A percentile compares a stretch with the other conserved stretches of the same genome.
Evolutionary conservation across 768 basidiomycete genomes (phyloP).

Genomic region (Kwoniella shandongensis): DNA sequence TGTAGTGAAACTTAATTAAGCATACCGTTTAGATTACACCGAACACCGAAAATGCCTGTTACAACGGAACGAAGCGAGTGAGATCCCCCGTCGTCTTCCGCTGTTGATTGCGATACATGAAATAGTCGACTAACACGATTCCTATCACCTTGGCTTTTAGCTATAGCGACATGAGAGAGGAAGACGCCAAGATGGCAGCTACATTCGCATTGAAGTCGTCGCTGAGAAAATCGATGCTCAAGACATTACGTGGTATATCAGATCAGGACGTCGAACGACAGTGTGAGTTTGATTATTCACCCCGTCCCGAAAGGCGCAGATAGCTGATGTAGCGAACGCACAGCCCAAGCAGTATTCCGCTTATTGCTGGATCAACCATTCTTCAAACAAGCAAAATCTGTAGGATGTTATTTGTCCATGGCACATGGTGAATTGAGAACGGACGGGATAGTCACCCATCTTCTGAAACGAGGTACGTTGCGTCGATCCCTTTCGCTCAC

Average conservation of each 20-base stretch:
- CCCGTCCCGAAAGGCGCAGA: no score
- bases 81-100: no score
- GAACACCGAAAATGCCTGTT: no score
- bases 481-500: no score
- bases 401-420: slow-evolving; percentile 49
- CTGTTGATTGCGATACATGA: no score
- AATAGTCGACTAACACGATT: no score
- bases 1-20: slow-evolving; percentile 3
- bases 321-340: neutral
- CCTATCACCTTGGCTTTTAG: no score
- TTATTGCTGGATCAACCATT: slow-evolving; percentile 24
- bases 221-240: slow-evolving; percentile 37
- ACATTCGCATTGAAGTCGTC: slow-evolving; percentile 30
- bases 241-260: slow-evolving; percentile 30
- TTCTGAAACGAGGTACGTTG: slow-evolving; percentile 30
- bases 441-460: slow-evolving; percentile 30
- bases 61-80: no score
- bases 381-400: slow-evolving; percentile 32
- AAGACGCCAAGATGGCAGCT: slow-evolving; percentile 6
- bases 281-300: slow-evolving; percentile 25
- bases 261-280: slow-evolving; percentile 33
- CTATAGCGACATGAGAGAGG: no score
- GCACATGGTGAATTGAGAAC: slow-evolving; percentile 41
- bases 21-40: slow-evolving; percentile 11
- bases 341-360: slow-evolving; percentile 27